Conservation (phyloP, 1,139 yeast genomes). For the Petasospora rhodanensis region DNA sequence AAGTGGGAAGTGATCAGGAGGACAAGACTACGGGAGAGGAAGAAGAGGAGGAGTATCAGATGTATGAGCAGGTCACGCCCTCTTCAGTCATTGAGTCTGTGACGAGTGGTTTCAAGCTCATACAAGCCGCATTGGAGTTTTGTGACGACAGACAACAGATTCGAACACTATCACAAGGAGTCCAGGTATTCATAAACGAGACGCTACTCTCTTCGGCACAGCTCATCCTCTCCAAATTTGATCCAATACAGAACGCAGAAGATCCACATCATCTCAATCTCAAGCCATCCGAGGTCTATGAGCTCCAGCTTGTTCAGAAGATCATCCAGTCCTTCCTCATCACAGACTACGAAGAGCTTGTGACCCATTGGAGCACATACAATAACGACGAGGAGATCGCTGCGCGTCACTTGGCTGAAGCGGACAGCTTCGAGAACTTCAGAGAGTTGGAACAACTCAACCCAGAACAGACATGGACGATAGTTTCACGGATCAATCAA, state of each 20-base stretch:
- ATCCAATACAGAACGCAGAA: slow-evolving; percentile 1
- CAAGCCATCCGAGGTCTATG: slow-evolving; percentile 11
- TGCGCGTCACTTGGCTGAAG: too few species aligned
- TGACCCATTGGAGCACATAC: background rate
- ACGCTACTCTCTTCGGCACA: background rate
- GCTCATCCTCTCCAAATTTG: slow-evolving; percentile 4
- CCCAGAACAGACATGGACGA: slow-evolving; percentile 33
- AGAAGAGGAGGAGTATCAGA: slow-evolving; percentile 16
- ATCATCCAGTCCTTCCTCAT: slow-evolving; percentile 12
- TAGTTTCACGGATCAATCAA: slow-evolving; percentile 32
- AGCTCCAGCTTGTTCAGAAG: slow-evolving; percentile 10
- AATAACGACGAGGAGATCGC: slow-evolving; percentile 32
- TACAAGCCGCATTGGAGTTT: slow-evolving; percentile 26
- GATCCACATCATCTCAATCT: slow-evolving; percentile 2
- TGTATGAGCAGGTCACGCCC: slow-evolving; percentile 27
- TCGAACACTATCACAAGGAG: slow-evolving; percentile 13
- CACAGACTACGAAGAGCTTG: slow-evolving; percentile 19
- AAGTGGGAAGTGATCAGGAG: slow-evolving; percentile 4
- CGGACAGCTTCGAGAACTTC: slow-evolving; percentile 39
- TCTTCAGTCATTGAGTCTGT: slow-evolving; percentile 30
- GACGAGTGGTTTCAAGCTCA: slow-evolving; percentile 25
- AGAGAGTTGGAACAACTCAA: slow-evolving; percentile 25
- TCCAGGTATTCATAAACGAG: slow-evolving; percentile 23
- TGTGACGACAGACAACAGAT: slow-evolving; percentile 21
- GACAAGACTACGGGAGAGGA: background rate